Conservation (phyloP, 768 basidiomycete species). For the Clavaria fumosa region DNA sequence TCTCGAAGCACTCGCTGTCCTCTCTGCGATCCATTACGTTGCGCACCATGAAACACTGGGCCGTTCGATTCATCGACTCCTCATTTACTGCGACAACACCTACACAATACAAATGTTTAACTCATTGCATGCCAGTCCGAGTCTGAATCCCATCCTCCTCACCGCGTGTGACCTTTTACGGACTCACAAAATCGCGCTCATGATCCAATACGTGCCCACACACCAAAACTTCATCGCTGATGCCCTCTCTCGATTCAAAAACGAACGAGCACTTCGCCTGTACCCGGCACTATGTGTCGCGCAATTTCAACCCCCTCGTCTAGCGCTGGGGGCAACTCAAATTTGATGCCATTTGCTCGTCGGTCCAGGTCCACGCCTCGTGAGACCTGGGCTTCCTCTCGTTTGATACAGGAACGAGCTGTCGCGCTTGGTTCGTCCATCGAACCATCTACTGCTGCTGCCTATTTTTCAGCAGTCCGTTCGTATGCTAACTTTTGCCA, state of each 20-base stretch:
- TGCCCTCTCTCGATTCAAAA: constrained; percentile 6
- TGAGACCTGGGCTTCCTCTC: constrained; percentile 19
- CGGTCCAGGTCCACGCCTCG: constrained; percentile 18
- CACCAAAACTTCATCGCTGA: constrained; percentile 11
- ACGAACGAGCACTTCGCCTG: background rate
- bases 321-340: constrained; percentile 12
- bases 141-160: constrained; percentile 13
- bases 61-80: too few relatives aligned
- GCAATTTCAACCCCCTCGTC: constrained; percentile 13
- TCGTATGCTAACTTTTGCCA: constrained; percentile 15
- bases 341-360: constrained; percentile 6
- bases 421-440: constrained; percentile 15
- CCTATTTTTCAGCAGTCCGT: constrained; percentile 16
- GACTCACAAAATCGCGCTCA: constrained; percentile 6
- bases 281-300: constrained; percentile 1
- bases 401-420: constrained; percentile 15
- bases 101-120: constrained; percentile 15
- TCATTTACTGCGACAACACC: constrained; percentile 14
- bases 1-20: constrained; percentile 15
- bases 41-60: too few relatives aligned
- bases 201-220: constrained; percentile 10
- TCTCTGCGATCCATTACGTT: constrained; percentile 8
- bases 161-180: constrained; percentile 10
- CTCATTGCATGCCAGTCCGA: constrained; percentile 2
- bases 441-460: constrained; percentile 6